Evolutionary conservation across 31 red algal genomes (phyloP).

Genomic region (Odonthalia washingtoniensis): DNA sequence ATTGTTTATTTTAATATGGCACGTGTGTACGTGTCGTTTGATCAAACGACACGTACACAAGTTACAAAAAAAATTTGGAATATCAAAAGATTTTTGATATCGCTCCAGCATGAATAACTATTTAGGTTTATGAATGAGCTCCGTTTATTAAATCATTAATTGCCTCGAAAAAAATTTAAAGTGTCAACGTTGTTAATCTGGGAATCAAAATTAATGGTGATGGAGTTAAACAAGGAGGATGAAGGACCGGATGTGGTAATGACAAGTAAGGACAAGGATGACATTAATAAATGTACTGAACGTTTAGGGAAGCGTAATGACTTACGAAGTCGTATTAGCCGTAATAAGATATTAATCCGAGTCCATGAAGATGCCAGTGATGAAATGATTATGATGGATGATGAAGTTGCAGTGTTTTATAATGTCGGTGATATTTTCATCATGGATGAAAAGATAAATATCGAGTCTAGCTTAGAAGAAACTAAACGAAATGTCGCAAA

Average conservation of each 20-base stretch:
- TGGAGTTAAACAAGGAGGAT: constrained; percentile 70
- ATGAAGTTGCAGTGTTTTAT: constrained; percentile 68
- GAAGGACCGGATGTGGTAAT: constrained; percentile 69
- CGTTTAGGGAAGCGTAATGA: constrained; percentile 59
- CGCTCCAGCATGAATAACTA: no score
- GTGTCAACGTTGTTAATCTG: no score
- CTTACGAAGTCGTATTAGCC: constrained; percentile 30
- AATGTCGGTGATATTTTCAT: constrained; percentile 78
- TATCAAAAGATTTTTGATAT: no score
- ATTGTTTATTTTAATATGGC: no score
- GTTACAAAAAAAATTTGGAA: no score
- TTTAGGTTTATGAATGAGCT: no score
- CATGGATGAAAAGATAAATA: constrained; percentile 50
- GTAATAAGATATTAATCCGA: constrained; percentile 61
- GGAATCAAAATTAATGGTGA: no score
- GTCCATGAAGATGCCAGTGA: constrained; percentile 78
- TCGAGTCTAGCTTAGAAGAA: constrained; percentile 54
- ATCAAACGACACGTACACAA: no score
- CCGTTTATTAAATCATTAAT: no score
- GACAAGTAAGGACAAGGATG: constrained; percentile 62
- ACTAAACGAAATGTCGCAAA: constrained; percentile 43
- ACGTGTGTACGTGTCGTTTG: no score
- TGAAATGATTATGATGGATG: constrained; percentile 71
- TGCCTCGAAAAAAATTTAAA: no score
- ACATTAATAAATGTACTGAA: constrained; percentile 65